A percentile compares a stretch with the other conserved stretches of the same genome.
phyloP scores from a whole-genome alignment of 1,139 yeast genomes.

The Suhomyces yuchorum region DNA sequence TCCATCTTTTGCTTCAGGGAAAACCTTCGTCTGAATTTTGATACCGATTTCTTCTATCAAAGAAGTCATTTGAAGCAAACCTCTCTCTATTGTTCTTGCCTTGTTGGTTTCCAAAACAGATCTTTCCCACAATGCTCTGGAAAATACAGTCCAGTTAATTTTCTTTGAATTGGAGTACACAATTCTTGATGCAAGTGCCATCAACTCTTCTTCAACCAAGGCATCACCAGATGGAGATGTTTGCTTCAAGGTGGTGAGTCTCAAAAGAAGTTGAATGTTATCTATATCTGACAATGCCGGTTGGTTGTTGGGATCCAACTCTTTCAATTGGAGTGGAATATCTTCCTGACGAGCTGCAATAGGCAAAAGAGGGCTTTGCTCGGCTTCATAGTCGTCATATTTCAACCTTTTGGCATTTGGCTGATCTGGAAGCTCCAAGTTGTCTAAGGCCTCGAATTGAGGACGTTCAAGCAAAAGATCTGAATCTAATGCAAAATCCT shows the following conservation, averaged over 20 bases:
- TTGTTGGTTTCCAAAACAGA: slow-evolving; percentile 78
- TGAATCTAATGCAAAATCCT: slow-evolving; percentile 65
- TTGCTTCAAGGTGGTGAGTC: slow-evolving; percentile 64
- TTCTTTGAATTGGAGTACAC: slow-evolving; percentile 49
- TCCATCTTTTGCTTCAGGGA: slow-evolving; percentile 53
- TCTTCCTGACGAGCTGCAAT: slow-evolving; percentile 60
- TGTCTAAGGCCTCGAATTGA: slow-evolving; percentile 60
- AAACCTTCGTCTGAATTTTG: slow-evolving; percentile 59
- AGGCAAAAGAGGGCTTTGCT: slow-evolving; percentile 51
- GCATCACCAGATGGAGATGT: slow-evolving; percentile 73
- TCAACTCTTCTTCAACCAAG: slow-evolving; percentile 77
- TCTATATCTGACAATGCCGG: slow-evolving; percentile 75
- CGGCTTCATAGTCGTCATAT: slow-evolving; percentile 34
- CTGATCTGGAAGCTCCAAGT: slow-evolving; percentile 40
- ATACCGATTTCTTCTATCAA: slow-evolving; percentile 87
- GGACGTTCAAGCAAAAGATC: slow-evolving; percentile 82
- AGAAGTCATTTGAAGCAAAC: slow-evolving; percentile 89
- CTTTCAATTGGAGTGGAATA: slow-evolving; percentile 58
- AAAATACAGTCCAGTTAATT: slow-evolving; percentile 77
- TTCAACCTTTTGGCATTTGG: slow-evolving; percentile 44
- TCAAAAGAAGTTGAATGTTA: slow-evolving; percentile 66
- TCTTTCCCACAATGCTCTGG: slow-evolving; percentile 89
- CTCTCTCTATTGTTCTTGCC: slow-evolving; percentile 89
- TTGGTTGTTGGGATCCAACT: slow-evolving; percentile 79
- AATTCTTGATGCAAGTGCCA: slow-evolving; percentile 73